Percentiles rank a stretch among this genome's conserved stretches.
phyloP scores from a whole-genome alignment of 805 yeast genomes.

The Wickerhamomyces queroliae region DNA sequence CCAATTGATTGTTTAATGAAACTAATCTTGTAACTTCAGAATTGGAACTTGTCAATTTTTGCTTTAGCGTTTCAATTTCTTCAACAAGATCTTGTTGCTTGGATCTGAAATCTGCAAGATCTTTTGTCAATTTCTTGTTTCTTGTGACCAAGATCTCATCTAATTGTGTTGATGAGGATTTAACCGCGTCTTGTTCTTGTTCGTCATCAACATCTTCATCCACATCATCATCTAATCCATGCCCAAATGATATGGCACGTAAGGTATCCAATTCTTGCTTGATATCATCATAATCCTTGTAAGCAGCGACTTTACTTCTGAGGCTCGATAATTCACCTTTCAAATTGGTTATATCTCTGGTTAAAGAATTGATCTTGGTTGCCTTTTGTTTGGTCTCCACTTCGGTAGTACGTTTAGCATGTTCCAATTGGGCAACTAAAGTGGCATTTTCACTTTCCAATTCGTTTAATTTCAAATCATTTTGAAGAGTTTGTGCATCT shows the following conservation, averaged over 20 bases:
- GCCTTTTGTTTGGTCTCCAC: constrained; percentile 21
- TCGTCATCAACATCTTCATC: constrained; percentile 23
- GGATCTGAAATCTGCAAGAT: constrained; percentile 60
- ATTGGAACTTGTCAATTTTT: constrained; percentile 26
- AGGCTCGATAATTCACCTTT: constrained; percentile 44
- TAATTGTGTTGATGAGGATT: constrained; percentile 22
- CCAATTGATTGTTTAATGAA: constrained; percentile 54
- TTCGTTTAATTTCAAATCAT: constrained; percentile 40
- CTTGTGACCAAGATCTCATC: constrained; percentile 62
- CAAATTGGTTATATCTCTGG: constrained; percentile 31
- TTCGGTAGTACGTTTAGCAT: constrained; percentile 29
- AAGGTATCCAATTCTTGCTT: constrained; percentile 70
- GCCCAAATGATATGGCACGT: constrained; percentile 72
- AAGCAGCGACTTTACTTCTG: constrained; percentile 41
- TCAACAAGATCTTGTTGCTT: constrained; percentile 42
- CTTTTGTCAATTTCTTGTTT: constrained; percentile 68
- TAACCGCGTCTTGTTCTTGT: constrained; percentile 20
- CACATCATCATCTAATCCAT: constrained; percentile 29
- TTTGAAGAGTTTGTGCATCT: constrained; percentile 34
- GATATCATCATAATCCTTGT: constrained; percentile 73
- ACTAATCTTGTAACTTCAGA: constrained; percentile 37
- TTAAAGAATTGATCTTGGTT: constrained; percentile 15
- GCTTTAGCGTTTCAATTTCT: constrained; percentile 35
- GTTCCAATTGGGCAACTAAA: constrained; percentile 52
- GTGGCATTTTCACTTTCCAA: constrained; percentile 67